These are phyloP conservation scores for Apophysomyces sp. DNA, from an alignment of 371 early-diverging fungal species.

Conservation along the genomic window DNA sequence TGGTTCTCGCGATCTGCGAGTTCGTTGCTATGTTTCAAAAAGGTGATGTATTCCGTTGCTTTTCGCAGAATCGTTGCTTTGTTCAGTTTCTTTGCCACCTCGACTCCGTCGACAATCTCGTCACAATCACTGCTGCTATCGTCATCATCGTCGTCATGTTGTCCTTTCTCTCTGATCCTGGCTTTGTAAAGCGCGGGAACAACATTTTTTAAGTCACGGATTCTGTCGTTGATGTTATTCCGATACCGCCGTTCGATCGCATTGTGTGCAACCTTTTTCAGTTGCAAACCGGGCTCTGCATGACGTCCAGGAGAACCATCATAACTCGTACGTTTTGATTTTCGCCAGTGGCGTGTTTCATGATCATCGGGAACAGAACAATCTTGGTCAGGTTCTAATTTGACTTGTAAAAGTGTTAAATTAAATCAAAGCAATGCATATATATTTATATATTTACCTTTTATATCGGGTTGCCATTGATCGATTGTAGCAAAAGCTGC, in stretches of 20 bases:
- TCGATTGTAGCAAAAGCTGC: conserved; percentile 21
- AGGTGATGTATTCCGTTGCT: conserved; percentile 85
- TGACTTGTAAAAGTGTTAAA: not conserved
- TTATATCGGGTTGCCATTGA: conserved; percentile 4
- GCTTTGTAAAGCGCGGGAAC: conserved; percentile 83
- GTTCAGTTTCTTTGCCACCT: conserved; percentile 78
- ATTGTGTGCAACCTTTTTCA: conserved; percentile 91
- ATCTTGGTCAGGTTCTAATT: not conserved
- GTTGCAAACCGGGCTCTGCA: conserved; percentile 52
- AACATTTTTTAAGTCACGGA: conserved; percentile 77
- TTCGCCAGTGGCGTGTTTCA: conserved; percentile 2
- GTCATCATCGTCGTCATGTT: conserved; percentile 41
- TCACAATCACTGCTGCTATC: conserved; percentile 55
- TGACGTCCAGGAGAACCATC: not conserved
- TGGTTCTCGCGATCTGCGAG: conserved; percentile 50
- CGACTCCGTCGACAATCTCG: conserved; percentile 61
- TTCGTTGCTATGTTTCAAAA: conserved; percentile 61
- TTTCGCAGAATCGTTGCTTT: conserved; percentile 89
- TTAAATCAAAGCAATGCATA: not conserved
- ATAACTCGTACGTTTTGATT: conserved; percentile 1
- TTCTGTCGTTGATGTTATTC: conserved; percentile 93
- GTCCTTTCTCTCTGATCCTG: conserved; percentile 50
- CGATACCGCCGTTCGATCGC: conserved; percentile 94
- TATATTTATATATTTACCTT: not conserved
- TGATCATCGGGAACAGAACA: not conserved